phyloP scores from a whole-genome alignment of 176 grass and related monocot species.

The Triticum timopheevii region DNA sequence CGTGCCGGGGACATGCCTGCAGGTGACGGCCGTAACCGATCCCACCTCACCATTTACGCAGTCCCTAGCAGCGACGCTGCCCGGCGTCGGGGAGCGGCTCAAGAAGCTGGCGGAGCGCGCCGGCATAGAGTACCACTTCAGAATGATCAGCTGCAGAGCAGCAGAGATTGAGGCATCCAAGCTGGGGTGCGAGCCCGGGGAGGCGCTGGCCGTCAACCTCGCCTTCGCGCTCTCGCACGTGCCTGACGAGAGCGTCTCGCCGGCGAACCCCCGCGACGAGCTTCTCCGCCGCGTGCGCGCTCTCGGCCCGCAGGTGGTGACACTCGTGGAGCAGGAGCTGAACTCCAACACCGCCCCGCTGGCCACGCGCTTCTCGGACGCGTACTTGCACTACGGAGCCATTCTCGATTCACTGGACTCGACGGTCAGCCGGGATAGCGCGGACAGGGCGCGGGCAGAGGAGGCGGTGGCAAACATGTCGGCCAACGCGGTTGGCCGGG shows the following conservation, averaged over 20 bases:
- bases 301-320: constrained; percentile 57
- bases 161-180: constrained; percentile 50
- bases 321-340: constrained; percentile 78
- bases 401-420: constrained; percentile 75
- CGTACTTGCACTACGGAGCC: constrained; percentile 60
- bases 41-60: constrained; percentile 64
- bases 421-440: constrained; percentile 23
- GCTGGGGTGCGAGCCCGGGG: constrained; percentile 60
- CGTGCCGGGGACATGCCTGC: constrained; percentile 32
- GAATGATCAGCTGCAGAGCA: constrained; percentile 49
- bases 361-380: constrained; percentile 65
- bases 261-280: constrained; percentile 85
- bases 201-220: constrained; percentile 79
- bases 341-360: constrained; percentile 87
- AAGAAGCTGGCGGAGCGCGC: constrained; percentile 49
- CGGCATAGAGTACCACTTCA: constrained; percentile 55
- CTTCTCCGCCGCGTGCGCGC: constrained; percentile 81
- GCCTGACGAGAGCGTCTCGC: constrained; percentile 88
- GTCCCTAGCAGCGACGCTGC: not conserved
- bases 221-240: constrained; percentile 76
- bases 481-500: constrained; percentile 64
- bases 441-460: constrained; percentile 49
- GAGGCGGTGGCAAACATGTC: constrained; percentile 54
- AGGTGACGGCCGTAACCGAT: constrained; percentile 72
- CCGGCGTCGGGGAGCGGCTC: constrained; percentile 43